These are phyloP conservation scores for Colletotrichum agaves DNA, from an alignment of 2,329 filamentous ascomycete species.

Conservation along the genomic window DNA sequence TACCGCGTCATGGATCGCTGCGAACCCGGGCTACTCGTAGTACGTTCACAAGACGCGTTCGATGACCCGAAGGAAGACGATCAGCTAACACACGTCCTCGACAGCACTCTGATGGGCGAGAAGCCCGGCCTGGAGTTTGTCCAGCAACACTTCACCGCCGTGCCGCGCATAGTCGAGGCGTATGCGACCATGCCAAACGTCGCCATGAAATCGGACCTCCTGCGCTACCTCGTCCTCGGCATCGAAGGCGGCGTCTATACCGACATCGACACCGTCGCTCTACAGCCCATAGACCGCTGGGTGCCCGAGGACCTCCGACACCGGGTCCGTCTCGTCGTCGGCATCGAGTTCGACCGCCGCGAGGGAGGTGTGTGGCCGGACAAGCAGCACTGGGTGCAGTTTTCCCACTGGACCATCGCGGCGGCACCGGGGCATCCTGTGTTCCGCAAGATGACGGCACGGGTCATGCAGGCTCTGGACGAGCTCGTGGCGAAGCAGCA, in stretches of 20 bases:
- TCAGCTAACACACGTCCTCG: not conserved
- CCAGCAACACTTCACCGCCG: constrained; percentile 32
- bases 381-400: constrained; percentile 41
- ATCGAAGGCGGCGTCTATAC: constrained; percentile 81
- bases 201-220: constrained; percentile 70
- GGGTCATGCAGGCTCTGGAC: constrained; percentile 40
- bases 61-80: too few relatives aligned
- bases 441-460: constrained; percentile 43
- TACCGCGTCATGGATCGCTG: constrained; percentile 35
- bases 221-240: constrained; percentile 77
- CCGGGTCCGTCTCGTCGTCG: constrained; percentile 40
- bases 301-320: constrained; percentile 41
- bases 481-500: constrained; percentile 21
- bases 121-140: constrained; percentile 42
- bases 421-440: constrained; percentile 43
- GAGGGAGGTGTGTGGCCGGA: constrained; percentile 40
- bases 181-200: constrained; percentile 43
- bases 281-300: constrained; percentile 49
- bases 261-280: constrained; percentile 56
- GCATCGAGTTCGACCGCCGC: constrained; percentile 45
- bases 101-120: constrained; percentile 42
- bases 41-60: constrained; percentile 3
- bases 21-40: constrained; percentile 36
- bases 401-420: constrained; percentile 41
- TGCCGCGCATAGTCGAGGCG: constrained; percentile 36